Conservation (phyloP, 2,329 filamentous ascomycete species). For the Dichotomopilus funicola region DNA sequence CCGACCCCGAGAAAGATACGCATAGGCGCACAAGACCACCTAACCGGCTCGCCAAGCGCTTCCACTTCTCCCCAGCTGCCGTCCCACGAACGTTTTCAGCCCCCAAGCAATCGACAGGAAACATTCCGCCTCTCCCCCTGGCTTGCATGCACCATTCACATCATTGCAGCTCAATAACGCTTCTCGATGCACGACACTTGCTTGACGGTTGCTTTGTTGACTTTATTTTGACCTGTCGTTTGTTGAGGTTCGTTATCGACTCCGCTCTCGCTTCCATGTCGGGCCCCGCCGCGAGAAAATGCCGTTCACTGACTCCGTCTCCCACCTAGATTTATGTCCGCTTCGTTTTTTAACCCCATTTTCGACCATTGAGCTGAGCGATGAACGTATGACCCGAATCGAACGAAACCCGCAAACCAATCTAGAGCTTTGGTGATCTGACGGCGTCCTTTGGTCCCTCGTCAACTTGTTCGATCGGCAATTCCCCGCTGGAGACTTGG, state of each 20-base stretch:
- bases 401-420: neutral
- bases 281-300: slow-evolving; percentile 10
- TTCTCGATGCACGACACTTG: neutral
- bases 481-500: slow-evolving; percentile 1
- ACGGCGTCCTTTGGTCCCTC: slow-evolving; percentile 10
- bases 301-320: slow-evolving; percentile 14
- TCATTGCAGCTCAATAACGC: neutral
- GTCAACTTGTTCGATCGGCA: neutral
- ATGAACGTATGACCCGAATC: slow-evolving; percentile 8
- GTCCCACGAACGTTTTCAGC: no score
- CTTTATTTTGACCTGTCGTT: no score
- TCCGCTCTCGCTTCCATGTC: slow-evolving; percentile 1
- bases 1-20: no score
- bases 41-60: no score
- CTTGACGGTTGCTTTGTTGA: no score
- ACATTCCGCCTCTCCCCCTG: no score
- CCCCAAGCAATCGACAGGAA: no score
- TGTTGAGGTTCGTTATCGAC: slow-evolving; percentile 8
- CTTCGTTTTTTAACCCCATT: slow-evolving; percentile 14
- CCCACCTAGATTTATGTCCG: slow-evolving; percentile 12
- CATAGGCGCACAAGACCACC: no score
- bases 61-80: no score
- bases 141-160: slow-evolving; percentile 6
- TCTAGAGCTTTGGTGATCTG: slow-evolving; percentile 15
- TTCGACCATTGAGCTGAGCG: slow-evolving; percentile 18